Evolutionary conservation across 2,329 filamentous ascomycete species (phyloP).

Genomic region (Hawksworthiomyces lignivorus): DNA sequence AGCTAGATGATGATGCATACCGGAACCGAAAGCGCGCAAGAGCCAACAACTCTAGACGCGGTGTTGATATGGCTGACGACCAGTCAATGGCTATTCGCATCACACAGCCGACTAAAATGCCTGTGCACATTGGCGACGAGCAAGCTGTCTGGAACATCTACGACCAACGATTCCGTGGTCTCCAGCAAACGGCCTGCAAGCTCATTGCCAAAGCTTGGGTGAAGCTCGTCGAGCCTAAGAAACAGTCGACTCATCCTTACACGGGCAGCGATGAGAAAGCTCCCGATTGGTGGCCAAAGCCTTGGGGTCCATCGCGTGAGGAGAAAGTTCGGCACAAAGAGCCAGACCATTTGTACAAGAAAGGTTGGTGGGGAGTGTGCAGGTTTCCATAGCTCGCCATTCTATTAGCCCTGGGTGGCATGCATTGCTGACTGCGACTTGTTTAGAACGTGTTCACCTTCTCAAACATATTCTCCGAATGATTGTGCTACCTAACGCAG

Average conservation of each 20-base stretch:
- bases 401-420: slow-evolving; percentile 8
- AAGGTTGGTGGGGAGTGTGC: too few relatives aligned
- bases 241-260: slow-evolving; percentile 68
- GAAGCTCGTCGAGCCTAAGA: slow-evolving; percentile 67
- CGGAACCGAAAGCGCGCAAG: slow-evolving; percentile 31
- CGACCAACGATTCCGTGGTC: slow-evolving; percentile 51
- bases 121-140: slow-evolving; percentile 46
- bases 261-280: slow-evolving; percentile 55
- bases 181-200: slow-evolving; percentile 66
- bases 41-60: slow-evolving; percentile 25
- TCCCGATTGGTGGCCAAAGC: slow-evolving; percentile 60
- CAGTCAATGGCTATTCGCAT: slow-evolving; percentile 31
- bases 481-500: slow-evolving; percentile 41
- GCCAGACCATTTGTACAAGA: slow-evolving; percentile 64
- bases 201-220: slow-evolving; percentile 69
- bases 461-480: slow-evolving; percentile 54
- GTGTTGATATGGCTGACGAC: slow-evolving; percentile 30
- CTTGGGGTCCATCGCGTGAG: slow-evolving; percentile 41
- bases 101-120: slow-evolving; percentile 27
- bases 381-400: too few relatives aligned
- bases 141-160: slow-evolving; percentile 53
- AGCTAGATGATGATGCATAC: slow-evolving; percentile 23
- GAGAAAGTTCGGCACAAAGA: slow-evolving; percentile 60
- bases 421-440: too few relatives aligned
- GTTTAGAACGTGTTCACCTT: slow-evolving; percentile 50